Evolutionary conservation across 2,329 filamentous ascomycete genomes (phyloP).

Genomic region (Talaromyces sp.): DNA sequence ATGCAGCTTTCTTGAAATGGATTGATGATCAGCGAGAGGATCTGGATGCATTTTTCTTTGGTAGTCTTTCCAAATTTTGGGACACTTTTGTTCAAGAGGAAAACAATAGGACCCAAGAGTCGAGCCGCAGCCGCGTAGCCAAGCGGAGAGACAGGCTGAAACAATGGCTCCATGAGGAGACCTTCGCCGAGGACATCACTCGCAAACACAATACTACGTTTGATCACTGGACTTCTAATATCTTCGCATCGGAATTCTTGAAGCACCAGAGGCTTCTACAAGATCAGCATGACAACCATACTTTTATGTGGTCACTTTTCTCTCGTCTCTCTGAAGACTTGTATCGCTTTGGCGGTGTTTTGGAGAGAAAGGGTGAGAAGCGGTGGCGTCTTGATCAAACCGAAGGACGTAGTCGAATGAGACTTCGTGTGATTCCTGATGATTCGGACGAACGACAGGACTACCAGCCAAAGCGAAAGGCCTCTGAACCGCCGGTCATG

Average conservation of each 20-base stretch:
- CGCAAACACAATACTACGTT: slow-evolving; percentile 83
- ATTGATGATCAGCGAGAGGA: slow-evolving; percentile 75
- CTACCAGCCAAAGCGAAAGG: slow-evolving; percentile 79
- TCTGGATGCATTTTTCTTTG: slow-evolving; percentile 78
- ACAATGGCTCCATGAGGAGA: slow-evolving; percentile 70
- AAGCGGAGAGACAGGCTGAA: slow-evolving; percentile 80
- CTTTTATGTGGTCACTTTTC: slow-evolving; percentile 71
- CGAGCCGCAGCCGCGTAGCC: slow-evolving; percentile 63
- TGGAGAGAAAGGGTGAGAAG: slow-evolving; percentile 59
- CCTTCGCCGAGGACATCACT: slow-evolving; percentile 66
- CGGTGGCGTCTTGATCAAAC: slow-evolving; percentile 96
- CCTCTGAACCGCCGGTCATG: slow-evolving; percentile 49
- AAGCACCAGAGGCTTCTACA: slow-evolving; percentile 86
- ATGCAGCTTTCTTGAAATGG: slow-evolving; percentile 83
- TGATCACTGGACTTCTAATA: slow-evolving; percentile 90
- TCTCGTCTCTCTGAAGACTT: slow-evolving; percentile 75
- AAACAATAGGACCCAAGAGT: slow-evolving; percentile 75
- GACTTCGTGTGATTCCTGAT: slow-evolving; percentile 80
- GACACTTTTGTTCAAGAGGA: slow-evolving; percentile 80
- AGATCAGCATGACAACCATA: slow-evolving; percentile 86
- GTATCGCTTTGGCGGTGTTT: slow-evolving; percentile 73
- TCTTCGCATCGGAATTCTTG: slow-evolving; percentile 84
- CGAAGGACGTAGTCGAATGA: slow-evolving; percentile 92
- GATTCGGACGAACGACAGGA: slow-evolving; percentile 63
- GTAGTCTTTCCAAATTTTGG: slow-evolving; percentile 76